Evolutionary conservation across 352 stramenopile species (phyloP).

Genomic region (Pythium inflatum): DNA sequence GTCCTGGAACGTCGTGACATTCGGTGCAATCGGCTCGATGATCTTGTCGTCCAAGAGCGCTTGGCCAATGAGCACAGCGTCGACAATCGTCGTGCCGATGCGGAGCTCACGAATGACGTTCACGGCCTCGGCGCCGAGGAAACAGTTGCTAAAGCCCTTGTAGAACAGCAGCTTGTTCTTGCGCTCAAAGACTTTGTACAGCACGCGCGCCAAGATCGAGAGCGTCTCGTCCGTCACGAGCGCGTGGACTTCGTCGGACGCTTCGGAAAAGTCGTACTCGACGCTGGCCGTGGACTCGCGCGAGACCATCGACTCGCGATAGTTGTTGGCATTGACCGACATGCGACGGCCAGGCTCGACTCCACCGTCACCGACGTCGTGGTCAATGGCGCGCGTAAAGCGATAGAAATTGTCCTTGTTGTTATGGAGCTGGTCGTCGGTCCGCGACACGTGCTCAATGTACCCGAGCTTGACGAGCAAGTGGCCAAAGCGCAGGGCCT

Average conservation of each 20-base stretch:
- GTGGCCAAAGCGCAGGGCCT: conserved; percentile 71
- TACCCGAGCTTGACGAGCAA: conserved; percentile 80
- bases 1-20: conserved; percentile 80
- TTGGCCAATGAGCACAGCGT: conserved; percentile 83
- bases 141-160: conserved; percentile 84
- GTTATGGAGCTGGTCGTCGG: conserved; percentile 80
- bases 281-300: conserved; percentile 57
- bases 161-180: conserved; percentile 90
- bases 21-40: conserved; percentile 77
- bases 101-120: conserved; percentile 81
- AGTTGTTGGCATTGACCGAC: conserved; percentile 70
- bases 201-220: conserved; percentile 60
- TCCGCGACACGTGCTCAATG: conserved; percentile 84
- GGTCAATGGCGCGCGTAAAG: conserved; percentile 74
- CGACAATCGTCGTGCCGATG: conserved; percentile 69
- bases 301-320: conserved; percentile 75
- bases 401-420: conserved; percentile 86
- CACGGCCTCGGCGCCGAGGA: conserved; percentile 83
- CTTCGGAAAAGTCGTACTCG: conserved; percentile 77
- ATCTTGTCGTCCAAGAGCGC: conserved; percentile 76
- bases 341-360: conserved; percentile 42
- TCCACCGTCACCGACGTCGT: conserved; percentile 41
- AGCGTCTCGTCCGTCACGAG: conserved; percentile 83
- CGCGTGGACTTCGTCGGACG: conserved; percentile 79
- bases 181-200: conserved; percentile 84